Evolutionary conservation across 1,139 yeast species (phyloP).

Genomic region (Candida neerlandica): DNA sequence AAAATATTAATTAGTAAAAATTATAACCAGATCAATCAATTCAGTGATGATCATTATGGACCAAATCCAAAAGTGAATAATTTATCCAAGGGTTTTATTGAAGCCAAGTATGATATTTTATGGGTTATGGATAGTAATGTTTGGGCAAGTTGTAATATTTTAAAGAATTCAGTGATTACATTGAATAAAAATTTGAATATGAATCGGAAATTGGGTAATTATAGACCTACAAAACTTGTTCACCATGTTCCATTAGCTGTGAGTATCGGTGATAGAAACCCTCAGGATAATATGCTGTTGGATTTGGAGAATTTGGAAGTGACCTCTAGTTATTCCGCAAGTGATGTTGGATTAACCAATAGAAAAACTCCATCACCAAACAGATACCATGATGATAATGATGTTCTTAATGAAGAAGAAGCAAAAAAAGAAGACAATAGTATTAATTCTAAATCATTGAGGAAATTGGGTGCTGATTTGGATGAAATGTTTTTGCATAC

Average conservation of each 20-base stretch:
- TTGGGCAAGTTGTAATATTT: conserved; percentile 70
- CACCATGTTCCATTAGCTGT: conserved; percentile 80
- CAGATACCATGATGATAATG: not conserved
- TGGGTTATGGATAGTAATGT: conserved; percentile 94
- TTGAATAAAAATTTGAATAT: conserved; percentile 52
- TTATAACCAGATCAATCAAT: conserved; percentile 26
- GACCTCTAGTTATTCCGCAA: conserved; percentile 20
- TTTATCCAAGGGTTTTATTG: conserved; percentile 71
- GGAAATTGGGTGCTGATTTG: conserved; percentile 62
- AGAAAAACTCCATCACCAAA: conserved; percentile 12
- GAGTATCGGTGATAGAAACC: conserved; percentile 25
- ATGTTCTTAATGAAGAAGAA: conserved; percentile 1
- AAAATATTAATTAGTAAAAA: conserved; percentile 53
- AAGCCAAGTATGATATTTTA: conserved; percentile 69
- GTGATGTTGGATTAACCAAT: conserved; percentile 12
- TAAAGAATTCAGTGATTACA: conserved; percentile 65
- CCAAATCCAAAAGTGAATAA: conserved; percentile 92
- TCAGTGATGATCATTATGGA: conserved; percentile 57
- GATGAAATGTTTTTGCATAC: conserved; percentile 88
- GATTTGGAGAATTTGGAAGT: conserved; percentile 22
- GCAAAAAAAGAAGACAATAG: too few relatives aligned
- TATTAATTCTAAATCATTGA: conserved; percentile 17
- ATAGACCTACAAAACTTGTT: conserved; percentile 61
- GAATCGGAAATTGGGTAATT: conserved; percentile 33
- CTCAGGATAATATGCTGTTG: not conserved